Evolutionary conservation across 2,329 filamentous ascomycete genomes (phyloP), one percentile per base, ranked within the genome.

Genomic region (Colletotrichum tabaci): DNA sequence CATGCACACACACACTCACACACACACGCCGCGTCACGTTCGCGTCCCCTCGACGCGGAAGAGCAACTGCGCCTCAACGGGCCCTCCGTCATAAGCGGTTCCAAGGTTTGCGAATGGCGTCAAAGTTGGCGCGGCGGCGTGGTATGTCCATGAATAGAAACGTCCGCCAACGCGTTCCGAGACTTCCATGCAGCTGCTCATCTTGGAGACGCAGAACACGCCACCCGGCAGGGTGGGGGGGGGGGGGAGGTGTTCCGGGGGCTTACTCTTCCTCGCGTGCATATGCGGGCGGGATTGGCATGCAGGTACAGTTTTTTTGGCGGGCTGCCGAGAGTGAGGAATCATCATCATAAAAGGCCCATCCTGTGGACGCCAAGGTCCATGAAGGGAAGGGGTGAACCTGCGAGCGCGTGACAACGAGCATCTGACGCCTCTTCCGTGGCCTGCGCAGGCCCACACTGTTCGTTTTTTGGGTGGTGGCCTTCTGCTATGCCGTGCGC

Each of bases 141-240:
- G 23, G 40, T 52, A 7, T 30, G 26, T 30, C 64, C 56, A 50
- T 44, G 66, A 65, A 65, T 68, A 65, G 66, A 65, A 58, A 38
- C 23, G 26, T 53, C 56, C 64, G 44, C 35, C 44, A 52, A 40
- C 46, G 40, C 44, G 46, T 55, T 50, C 35, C 56, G 57, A 71
- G 63, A 42, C 67, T 67, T 71, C 64, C 68, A 68, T 67, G 68
- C 57, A 71, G 68, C 46, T 47, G 44, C 56, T 67, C 30, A 53
- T 70, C 49, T 56, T 16, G 49, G 30, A 67, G 67, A 44, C 53
- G 61, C 38, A 35, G 56, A 52, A 30, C 42, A 46, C 12, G 23
- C 40, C 21, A 21, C 55, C 35, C 12, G 26, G 8, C 15, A 23
- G 15, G 15, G 47, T 40, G 26, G 26, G 26, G 23, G 23, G 26